Base-by-base conservation (phyloP, 805 yeast genomes). In the Metschnikowia amazonensis region DNA sequence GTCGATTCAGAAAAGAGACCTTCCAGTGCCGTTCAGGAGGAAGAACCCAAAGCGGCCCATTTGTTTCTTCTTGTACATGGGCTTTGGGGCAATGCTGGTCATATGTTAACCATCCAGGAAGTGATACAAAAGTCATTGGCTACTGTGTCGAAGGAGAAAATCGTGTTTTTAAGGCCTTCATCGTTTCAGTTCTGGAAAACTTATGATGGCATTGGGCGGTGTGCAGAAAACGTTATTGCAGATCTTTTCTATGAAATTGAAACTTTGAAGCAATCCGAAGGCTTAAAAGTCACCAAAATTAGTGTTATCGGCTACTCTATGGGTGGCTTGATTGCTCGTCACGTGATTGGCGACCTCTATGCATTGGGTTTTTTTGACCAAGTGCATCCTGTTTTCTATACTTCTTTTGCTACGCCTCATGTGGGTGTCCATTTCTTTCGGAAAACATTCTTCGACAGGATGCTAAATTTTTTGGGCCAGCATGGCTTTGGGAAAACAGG, bases 231-330 rank as follows among this genome's bases (percentile, higher is more conserved):
- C 44, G 65, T 69, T 8, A 57, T 68, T 9, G 53, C 62, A 10
- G 76, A 71, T 41, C 57, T 71, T 41, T 60, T 69, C 25, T 69
- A 66, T 41, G 75, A 70, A 50, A 65, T 70, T 30, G 75, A 69
- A 47, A 59, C 67, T 1, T 58, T 71, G 42, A 65, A 63, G 48
- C 53, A 57, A 41, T 59, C 60, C 36, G 56, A 62, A 37, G 52
- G 57, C 33, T 53, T 46, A 21, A 57, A 55, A 18, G 87, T 88
- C 9, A 69, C 72, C n/a, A 77, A 81, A 53, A 76, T 92, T 41
- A 86, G 95, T 49, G 70, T 92, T 34, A 74, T 87, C 2, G 97
- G 98, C 0, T 92, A 90, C 62, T 87, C 96, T 0, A 67, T 92
- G 47, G 97, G 98, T 18, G 98, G 98, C 0, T 65, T 90, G 29